Base-by-base conservation (phyloP, 2,329 filamentous ascomycete genomes). In the Fusarium temperatum region DNA sequence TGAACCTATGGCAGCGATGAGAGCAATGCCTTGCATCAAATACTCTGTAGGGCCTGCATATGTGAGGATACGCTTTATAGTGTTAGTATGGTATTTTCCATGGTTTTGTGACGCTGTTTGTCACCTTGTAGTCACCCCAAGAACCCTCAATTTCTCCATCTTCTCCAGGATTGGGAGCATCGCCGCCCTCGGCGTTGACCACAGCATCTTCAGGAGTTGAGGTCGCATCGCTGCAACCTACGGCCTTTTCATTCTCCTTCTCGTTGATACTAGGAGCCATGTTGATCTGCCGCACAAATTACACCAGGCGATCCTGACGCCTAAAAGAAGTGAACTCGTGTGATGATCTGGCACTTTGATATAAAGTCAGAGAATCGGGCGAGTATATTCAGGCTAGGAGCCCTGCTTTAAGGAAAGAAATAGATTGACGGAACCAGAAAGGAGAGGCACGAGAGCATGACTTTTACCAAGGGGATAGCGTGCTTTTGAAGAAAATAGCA, bases 1-100 rank as follows among this genome's bases (percentile, higher is more conserved):
- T 9, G 83, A 83, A 10, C 74, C 81, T 47, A 84, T 75, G 17
- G 82, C 81, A 36, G 81, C 80, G 20, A 79, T 7, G 35, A 82
- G 63, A 32, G 80, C 78, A 30, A 80, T 61, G 22, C 56, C 73
- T 53, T 82, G 78, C 38, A 82, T 71, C 6, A 70, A 36, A 41
- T 79, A 76, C 42, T 83, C 81, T 53, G 75, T 39, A 7, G 73
- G 64, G 3, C 77, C 75, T 36, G 76, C 81, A 68, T 78, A 79
- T 32, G 71, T 71, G 41, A 83, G 78, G 32, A 82, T 81, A 64
- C 80, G 77, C 80, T 81, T 41, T 20, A 13, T 4, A n/a, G 14
- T n/a, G 58, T 78, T 36, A 78, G 70, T 45, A 17, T n/a, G 35
- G 0, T 15, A 22, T 30, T 4, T 10, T 9, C 4, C 35, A 13